phyloP scores from a whole-genome alignment of 78 protist species.

The Dictyostelium capitatum region DNA sequence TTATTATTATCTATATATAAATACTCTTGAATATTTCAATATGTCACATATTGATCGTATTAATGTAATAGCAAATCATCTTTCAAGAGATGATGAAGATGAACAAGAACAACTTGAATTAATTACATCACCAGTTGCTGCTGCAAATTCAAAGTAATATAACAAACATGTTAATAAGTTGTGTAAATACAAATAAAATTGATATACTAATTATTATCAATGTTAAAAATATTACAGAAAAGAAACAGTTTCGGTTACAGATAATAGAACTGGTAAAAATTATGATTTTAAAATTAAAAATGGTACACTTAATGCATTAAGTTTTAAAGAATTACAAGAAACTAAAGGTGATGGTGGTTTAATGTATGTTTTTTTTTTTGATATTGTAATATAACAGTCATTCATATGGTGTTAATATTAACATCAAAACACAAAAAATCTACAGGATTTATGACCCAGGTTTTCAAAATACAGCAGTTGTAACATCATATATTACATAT shows the following conservation, averaged over 20 bases:
- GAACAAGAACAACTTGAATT: constrained; percentile 1
- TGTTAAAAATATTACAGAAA: constrained; percentile 7
- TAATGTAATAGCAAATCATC: constrained; percentile 13
- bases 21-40: not conserved
- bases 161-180: not conserved
- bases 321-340: constrained; percentile 37
- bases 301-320: constrained; percentile 31
- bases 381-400: too few species aligned
- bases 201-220: not conserved
- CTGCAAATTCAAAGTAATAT: constrained; percentile 7
- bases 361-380: constrained; percentile 21
- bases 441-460: constrained; percentile 83
- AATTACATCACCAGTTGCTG: constrained; percentile 16
- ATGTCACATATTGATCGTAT: constrained; percentile 43
- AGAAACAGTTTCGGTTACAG: constrained; percentile 45
- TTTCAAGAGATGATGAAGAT: constrained; percentile 11
- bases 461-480: constrained; percentile 72
- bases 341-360: constrained; percentile 52
- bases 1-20: not conserved
- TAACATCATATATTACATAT: constrained; percentile 61
- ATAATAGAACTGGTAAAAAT: constrained; percentile 70
- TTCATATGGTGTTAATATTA: too few species aligned
- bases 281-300: constrained; percentile 62
- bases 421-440: not conserved
- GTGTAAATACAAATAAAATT: not conserved